A percentile compares a stretch with the other conserved stretches of the same genome.
Evolutionary conservation across 306 rosid genomes (phyloP).

Genomic region (Begonia fuchsioides): DNA sequence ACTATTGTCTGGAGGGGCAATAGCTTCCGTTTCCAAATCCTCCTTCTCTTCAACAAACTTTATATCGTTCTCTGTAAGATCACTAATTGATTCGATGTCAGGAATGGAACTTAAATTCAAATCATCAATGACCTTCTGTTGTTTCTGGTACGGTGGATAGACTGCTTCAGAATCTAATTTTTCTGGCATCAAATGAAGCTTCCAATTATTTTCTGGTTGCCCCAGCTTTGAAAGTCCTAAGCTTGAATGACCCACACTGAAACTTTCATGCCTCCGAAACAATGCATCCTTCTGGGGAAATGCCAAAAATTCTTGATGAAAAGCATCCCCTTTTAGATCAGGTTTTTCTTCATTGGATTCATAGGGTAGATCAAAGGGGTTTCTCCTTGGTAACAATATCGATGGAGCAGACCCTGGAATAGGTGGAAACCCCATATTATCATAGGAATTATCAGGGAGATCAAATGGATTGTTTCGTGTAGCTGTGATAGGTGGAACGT

Average conservation of each 20-base stretch:
- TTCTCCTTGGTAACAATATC: constrained; percentile 60
- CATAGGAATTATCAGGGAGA: constrained; percentile 45
- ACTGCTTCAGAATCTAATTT: constrained; percentile 57
- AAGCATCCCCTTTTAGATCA: constrained; percentile 66
- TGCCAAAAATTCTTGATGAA: constrained; percentile 50
- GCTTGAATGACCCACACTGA: constrained; percentile 53
- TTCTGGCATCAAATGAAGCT: constrained; percentile 62
- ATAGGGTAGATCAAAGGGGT: constrained; percentile 90
- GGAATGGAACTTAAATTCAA: constrained; percentile 85
- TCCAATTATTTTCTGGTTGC: constrained; percentile 49
- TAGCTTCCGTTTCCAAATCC: constrained; percentile 31
- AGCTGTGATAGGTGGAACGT: constrained; percentile 50
- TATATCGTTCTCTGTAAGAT: constrained; percentile 55
- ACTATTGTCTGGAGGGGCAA: constrained; percentile 25
- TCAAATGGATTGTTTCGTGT: constrained; percentile 72
- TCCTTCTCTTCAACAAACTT: constrained; percentile 41
- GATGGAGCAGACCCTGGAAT: constrained; percentile 99
- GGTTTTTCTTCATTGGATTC: constrained; percentile 88
- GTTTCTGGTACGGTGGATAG: constrained; percentile 47
- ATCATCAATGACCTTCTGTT: constrained; percentile 65
- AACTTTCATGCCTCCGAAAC: constrained; percentile 75
- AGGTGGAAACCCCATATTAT: constrained; percentile 57
- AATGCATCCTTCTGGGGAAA: constrained; percentile 44
- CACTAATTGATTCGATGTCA: constrained; percentile 66
- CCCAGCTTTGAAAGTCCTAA: constrained; percentile 37